Evolutionary conservation across 1,284 basidiomycete species (phyloP), one percentile per base, ranked within the genome.

Genomic region (Rhodotorula sp.): DNA sequence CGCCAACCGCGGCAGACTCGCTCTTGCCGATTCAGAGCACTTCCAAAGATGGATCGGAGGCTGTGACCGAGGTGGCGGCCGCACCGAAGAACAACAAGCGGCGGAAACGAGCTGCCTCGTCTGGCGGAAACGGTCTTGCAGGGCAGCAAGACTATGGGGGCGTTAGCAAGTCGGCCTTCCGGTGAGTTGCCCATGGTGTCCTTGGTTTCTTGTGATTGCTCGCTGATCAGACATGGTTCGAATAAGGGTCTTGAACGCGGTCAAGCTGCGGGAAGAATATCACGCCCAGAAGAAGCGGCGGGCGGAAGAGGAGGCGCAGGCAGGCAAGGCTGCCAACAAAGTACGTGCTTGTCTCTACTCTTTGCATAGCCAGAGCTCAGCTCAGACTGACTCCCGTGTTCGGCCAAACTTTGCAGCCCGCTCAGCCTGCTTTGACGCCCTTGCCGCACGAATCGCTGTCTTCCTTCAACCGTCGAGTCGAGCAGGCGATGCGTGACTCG

Each of bases 391-490:
- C 45, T 51, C n/a, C 6, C 3, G 17, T 7, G 24, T 3, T n/a
- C 15, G 33, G 48, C 56, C 4, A 4, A 6, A 44, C 20, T 14
- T 6, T 4, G 45, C 42, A 29, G 30, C 63, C 70, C 69, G 66
- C 67, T 45, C 57, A 33, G 8, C n/a, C 42, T 5, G 24, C 66
- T 6, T 26, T 75, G 30, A 26, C 49, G 5, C 66, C 70, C 4
- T 61, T 75, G 18, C 74, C 74, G 17, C 68, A 75, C 69, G 74
- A 75, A 46, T 75, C 74, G 37, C 66, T 75, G 30, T 33, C 62
- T 20, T 64, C 71, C 37, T 75, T 75, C 67, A 73, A 73, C 65
- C 71, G 68, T 24, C 69, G 74, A 8, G 74, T 75, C 56, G 74
- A 75, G 61, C 66, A 71, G 53, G 69, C 70, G 56, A 65, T 75